phyloP scores from a whole-genome alignment of 2,329 filamentous ascomycete species.

The Biscogniauxia sp. region DNA sequence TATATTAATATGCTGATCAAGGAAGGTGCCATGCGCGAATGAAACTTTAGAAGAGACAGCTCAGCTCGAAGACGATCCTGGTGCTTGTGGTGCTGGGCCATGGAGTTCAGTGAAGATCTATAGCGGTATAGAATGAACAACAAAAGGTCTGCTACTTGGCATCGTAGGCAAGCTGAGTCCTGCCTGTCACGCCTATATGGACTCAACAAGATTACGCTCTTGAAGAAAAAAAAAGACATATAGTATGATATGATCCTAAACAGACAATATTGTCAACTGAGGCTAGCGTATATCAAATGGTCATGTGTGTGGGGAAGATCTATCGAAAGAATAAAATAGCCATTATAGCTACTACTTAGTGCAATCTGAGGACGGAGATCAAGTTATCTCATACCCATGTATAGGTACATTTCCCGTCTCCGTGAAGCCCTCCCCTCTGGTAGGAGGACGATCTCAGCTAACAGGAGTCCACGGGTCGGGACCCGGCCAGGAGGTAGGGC shows the following conservation, averaged over 20 bases:
- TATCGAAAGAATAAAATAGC: background rate
- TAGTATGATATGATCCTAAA: background rate
- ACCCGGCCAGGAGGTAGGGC: background rate
- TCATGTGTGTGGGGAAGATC: background rate
- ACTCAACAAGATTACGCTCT: background rate
- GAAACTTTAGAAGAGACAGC: background rate
- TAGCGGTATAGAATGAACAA: background rate
- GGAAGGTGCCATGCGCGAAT: background rate
- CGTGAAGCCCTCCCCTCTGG: background rate
- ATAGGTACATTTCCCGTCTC: background rate
- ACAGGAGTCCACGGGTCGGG: background rate
- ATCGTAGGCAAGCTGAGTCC: background rate
- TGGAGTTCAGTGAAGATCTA: background rate
- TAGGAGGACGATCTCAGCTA: background rate
- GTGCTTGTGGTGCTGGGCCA: background rate
- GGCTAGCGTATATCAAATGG: background rate
- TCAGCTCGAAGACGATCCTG: background rate
- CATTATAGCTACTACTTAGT: background rate
- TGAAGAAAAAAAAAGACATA: no score
- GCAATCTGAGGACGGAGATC: background rate
- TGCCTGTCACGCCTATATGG: background rate
- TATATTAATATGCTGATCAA: background rate
- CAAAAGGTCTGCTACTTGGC: background rate
- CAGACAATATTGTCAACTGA: background rate
- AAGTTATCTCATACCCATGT: background rate